Evolutionary conservation across 2,329 filamentous ascomycete species (phyloP).

Genomic region (Clonostachys rosea): DNA sequence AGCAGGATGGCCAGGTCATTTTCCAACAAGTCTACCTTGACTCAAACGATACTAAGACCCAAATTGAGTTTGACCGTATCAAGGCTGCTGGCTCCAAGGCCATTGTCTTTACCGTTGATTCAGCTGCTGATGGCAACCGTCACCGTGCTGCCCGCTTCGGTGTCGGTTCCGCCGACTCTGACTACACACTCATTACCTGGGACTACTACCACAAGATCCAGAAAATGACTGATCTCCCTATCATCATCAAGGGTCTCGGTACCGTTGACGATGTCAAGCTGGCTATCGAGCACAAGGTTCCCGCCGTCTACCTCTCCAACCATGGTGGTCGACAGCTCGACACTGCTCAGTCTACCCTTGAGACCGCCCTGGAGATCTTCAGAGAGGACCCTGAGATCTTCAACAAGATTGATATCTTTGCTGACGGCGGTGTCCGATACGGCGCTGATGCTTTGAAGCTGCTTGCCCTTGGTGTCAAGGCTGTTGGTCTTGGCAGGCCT

Average conservation of each 20-base stretch:
- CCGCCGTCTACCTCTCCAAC: conserved; percentile 34
- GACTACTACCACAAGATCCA: conserved; percentile 26
- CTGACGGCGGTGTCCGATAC: conserved; percentile 33
- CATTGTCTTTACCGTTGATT: conserved; percentile 31
- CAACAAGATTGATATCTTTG: conserved; percentile 25
- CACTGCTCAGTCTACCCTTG: conserved; percentile 9
- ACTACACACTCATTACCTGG: conserved; percentile 18
- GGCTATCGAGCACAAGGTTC: conserved; percentile 28
- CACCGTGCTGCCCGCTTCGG: conserved; percentile 32
- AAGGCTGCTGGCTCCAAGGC: conserved; percentile 26
- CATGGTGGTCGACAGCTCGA: conserved; percentile 36
- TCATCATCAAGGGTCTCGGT: conserved; percentile 33
- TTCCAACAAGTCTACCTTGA: conserved; percentile 30
- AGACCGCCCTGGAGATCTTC: conserved; percentile 14
- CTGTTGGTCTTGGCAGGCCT: conserved; percentile 40
- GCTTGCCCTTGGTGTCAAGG: conserved; percentile 31
- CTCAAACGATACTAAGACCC: conserved; percentile 23
- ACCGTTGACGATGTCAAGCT: conserved; percentile 26
- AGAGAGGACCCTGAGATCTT: conserved; percentile 17
- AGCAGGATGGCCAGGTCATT: conserved; percentile 25
- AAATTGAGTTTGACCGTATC: conserved; percentile 18
- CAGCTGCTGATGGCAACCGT: conserved; percentile 30
- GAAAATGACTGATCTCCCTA: conserved; percentile 26
- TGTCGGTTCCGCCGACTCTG: conserved; percentile 25
- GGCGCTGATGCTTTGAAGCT: conserved; percentile 34